Evolutionary conservation across 1,284 basidiomycete species (phyloP).

Genomic region (Moesziomyces sp.): DNA sequence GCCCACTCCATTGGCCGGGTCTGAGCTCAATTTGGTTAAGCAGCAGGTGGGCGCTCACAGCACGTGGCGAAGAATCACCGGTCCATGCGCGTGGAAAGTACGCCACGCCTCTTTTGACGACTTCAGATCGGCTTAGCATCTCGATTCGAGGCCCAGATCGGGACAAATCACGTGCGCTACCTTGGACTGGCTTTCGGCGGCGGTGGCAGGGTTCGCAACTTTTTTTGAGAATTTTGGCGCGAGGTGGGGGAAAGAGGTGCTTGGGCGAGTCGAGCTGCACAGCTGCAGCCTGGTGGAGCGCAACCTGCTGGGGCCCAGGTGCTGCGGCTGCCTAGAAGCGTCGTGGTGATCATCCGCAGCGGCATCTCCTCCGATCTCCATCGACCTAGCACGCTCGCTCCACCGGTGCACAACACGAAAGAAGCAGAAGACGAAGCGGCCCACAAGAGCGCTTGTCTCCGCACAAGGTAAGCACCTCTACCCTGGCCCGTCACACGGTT

Average conservation of each 20-base stretch:
- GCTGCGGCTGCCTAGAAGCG: conserved; percentile 15
- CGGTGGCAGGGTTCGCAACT: not conserved
- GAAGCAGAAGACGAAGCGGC: conserved; percentile 17
- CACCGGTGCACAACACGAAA: conserved; percentile 3
- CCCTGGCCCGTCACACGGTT: not conserved
- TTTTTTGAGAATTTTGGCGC: not conserved
- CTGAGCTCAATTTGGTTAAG: too few relatives aligned
- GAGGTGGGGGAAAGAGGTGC: not conserved
- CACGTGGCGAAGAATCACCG: too few relatives aligned
- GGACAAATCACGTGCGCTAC: not conserved
- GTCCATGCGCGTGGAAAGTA: too few relatives aligned
- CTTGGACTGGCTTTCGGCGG: too few relatives aligned
- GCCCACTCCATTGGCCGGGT: too few relatives aligned
- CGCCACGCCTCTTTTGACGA: too few relatives aligned
- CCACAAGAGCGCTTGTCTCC: conserved; percentile 28
- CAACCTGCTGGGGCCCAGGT: not conserved
- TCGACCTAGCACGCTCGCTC: not conserved
- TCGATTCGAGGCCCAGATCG: too few relatives aligned
- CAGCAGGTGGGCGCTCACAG: too few relatives aligned
- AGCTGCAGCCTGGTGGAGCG: not conserved
- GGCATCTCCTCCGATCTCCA: conserved; percentile 11
- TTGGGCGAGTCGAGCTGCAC: not conserved
- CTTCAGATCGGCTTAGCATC: too few relatives aligned
- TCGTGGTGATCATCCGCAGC: conserved; percentile 7
- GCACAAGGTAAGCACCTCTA: conserved; percentile 31